phyloP scores from a whole-genome alignment of 257 asterid species.

The Ehretia macrophylla region DNA sequence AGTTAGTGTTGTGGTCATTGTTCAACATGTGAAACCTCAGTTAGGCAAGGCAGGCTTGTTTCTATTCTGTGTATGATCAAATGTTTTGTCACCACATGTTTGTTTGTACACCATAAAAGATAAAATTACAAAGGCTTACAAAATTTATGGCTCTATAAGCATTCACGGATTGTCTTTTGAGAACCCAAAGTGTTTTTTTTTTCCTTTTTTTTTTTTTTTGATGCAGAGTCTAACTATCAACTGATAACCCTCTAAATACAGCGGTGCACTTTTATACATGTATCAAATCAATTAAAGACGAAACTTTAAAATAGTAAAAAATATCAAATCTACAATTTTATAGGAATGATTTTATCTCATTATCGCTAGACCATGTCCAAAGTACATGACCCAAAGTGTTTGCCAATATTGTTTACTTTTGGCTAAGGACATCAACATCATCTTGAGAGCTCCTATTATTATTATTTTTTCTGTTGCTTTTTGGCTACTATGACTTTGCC shows the following conservation, averaged over 20 bases:
- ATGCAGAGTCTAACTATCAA: too few relatives aligned
- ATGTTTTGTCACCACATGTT: conserved; percentile 13
- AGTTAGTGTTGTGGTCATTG: conserved; percentile 9
- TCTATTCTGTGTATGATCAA: conserved; percentile 10
- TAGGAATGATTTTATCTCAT: too few relatives aligned
- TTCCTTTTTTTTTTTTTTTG: too few relatives aligned
- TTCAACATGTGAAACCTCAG: conserved; percentile 42
- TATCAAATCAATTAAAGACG: too few relatives aligned
- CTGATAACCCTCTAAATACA: too few relatives aligned
- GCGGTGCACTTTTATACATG: too few relatives aligned
- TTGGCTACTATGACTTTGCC: neutral
- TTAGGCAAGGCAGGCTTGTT: conserved; percentile 19
- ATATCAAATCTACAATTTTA: too few relatives aligned
- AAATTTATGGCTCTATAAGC: neutral
- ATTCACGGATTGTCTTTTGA: conserved; percentile 24
- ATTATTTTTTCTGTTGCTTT: neutral
- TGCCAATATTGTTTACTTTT: conserved; percentile 4
- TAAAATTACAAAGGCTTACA: conserved; percentile 5
- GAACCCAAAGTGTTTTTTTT: neutral
- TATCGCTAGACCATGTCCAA: too few relatives aligned
- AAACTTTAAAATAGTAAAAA: too few relatives aligned
- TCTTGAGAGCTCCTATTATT: neutral
- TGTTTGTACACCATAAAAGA: conserved; percentile 3
- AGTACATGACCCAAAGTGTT: neutral
- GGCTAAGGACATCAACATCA: neutral